Conservation (phyloP, 305 asterid genomes). For the Fraxinus greggii region DNA sequence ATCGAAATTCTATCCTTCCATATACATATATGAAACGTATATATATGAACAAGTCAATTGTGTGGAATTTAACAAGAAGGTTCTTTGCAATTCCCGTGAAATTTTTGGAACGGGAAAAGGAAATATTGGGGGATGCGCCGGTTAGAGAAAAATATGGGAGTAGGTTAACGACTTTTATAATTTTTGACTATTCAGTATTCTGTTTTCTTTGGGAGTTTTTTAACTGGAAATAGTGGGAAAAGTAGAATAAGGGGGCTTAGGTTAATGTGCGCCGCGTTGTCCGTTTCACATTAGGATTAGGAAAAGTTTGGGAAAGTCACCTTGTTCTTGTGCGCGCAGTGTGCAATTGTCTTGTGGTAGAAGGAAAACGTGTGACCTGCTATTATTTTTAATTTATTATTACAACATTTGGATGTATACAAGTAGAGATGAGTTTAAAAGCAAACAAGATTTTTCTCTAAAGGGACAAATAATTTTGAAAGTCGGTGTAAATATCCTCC, state of each 20-base stretch:
- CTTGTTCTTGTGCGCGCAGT: slow-evolving; percentile 11
- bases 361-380: slow-evolving; percentile 24
- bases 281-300: slow-evolving; percentile 30
- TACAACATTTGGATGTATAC: background rate
- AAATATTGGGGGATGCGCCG: slow-evolving; percentile 6
- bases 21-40: slow-evolving; percentile 10
- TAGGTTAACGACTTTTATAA: slow-evolving; percentile 30
- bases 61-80: slow-evolving; percentile 2
- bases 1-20: slow-evolving; percentile 16
- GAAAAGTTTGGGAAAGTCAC: slow-evolving; percentile 35
- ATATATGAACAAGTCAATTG: background rate
- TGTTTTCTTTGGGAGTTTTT: slow-evolving; percentile 16
- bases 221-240: slow-evolving; percentile 12
- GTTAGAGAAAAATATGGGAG: slow-evolving; percentile 24
- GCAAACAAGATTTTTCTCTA: background rate
- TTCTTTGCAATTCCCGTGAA: slow-evolving; percentile 10
- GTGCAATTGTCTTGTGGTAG: slow-evolving; percentile 14
- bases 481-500: background rate
- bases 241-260: background rate
- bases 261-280: slow-evolving; percentile 34
- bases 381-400: background rate
- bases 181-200: slow-evolving; percentile 20
- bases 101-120: background rate
- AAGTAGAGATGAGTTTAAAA: background rate
- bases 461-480: background rate